Evolutionary conservation across 2,329 filamentous ascomycete species (phyloP).

Genomic region (Elsinoe ampelina): DNA sequence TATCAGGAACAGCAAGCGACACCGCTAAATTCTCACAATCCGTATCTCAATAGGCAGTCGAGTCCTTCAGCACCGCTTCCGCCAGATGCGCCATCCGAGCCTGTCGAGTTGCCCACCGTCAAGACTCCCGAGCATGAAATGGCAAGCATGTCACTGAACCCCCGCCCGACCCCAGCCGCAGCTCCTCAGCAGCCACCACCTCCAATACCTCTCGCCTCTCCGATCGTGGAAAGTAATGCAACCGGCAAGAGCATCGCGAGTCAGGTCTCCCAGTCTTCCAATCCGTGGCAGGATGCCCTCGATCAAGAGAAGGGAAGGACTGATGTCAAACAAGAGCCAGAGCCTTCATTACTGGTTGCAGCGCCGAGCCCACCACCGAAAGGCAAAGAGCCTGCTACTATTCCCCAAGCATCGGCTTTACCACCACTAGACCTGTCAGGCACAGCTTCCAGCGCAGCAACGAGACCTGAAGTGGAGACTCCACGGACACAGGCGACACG

Average conservation of each 20-base stretch:
- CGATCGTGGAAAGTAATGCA: background rate
- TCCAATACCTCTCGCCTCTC: background rate
- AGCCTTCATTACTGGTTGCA: background rate
- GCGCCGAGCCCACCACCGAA: constrained; percentile 8
- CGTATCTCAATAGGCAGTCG: constrained; percentile 33
- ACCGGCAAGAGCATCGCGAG: constrained; percentile 13
- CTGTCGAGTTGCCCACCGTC: constrained; percentile 34
- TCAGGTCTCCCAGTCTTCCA: constrained; percentile 17
- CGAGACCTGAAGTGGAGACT: constrained; percentile 28
- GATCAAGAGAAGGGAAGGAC: constrained; percentile 20
- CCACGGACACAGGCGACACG: constrained; percentile 32
- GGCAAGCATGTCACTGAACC: constrained; percentile 28
- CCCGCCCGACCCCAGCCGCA: background rate
- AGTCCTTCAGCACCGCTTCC: constrained; percentile 18
- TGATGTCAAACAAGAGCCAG: background rate
- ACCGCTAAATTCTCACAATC: constrained; percentile 35
- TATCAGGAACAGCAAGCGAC: background rate
- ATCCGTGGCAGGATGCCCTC: constrained; percentile 17
- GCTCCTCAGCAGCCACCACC: background rate
- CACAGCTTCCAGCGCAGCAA: constrained; percentile 16
- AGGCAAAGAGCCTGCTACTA: background rate
- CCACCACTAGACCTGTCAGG: background rate
- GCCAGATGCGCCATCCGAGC: constrained; percentile 21
- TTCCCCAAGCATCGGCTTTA: background rate
- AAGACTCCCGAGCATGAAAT: constrained; percentile 34